Evolutionary conservation across 257 asterid species (phyloP).

Genomic region (Solanum commersonii): DNA sequence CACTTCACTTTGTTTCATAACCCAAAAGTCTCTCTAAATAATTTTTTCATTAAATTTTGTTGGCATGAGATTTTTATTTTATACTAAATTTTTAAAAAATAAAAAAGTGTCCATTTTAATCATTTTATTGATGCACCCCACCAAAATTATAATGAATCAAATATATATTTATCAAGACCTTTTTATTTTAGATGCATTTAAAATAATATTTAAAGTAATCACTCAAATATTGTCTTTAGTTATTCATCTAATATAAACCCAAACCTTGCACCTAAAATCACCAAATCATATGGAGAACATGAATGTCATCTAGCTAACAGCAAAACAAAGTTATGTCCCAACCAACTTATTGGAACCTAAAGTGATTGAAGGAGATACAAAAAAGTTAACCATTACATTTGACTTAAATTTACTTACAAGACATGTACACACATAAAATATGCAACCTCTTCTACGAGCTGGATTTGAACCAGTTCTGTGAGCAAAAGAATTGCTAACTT

Average conservation of each 20-base stretch:
- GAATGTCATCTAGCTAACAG: background rate
- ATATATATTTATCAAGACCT: too few relatives aligned
- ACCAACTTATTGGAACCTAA: background rate
- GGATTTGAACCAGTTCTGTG: background rate
- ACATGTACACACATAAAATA: background rate
- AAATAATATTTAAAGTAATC: too few relatives aligned
- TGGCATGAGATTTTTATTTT: too few relatives aligned
- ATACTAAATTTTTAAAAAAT: too few relatives aligned
- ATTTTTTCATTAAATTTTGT: too few relatives aligned
- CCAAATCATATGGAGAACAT: background rate
- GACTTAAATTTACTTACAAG: background rate
- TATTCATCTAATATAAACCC: constrained; percentile 58
- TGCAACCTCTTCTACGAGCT: background rate
- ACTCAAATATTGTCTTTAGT: too few relatives aligned
- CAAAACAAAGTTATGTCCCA: background rate
- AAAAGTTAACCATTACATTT: background rate
- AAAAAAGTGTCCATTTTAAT: too few relatives aligned
- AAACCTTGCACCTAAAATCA: constrained; percentile 69
- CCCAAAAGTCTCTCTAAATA: too few relatives aligned
- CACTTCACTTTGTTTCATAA: too few relatives aligned
- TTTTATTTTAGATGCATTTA: too few relatives aligned
- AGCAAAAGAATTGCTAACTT: background rate
- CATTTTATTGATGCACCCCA: too few relatives aligned
- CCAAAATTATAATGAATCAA: too few relatives aligned
- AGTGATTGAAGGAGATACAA: background rate